These are phyloP conservation scores for Pleurotus cornucopiae DNA, from an alignment of 768 basidiomycete species.

Conservation along the genomic window DNA sequence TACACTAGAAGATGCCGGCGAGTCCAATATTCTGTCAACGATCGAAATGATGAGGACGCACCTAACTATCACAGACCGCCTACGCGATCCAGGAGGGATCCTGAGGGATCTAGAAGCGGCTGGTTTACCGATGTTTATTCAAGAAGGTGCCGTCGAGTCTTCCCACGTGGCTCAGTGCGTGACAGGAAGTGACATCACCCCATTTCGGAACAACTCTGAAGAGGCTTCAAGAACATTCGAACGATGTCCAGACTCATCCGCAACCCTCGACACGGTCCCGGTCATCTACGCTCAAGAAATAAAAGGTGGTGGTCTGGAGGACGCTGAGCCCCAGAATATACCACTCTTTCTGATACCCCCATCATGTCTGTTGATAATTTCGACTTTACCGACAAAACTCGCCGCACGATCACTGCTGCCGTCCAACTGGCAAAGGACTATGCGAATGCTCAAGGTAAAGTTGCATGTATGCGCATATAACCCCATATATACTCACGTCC, in stretches of 20 bases:
- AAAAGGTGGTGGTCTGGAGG: not conserved
- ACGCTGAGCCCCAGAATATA: not conserved
- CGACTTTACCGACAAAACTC: slow-evolving; percentile 85
- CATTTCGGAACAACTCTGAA: too few species aligned
- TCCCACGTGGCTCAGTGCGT: not conserved
- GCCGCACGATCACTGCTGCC: slow-evolving; percentile 63
- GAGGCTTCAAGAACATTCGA: slow-evolving; percentile 8
- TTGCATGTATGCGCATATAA: not conserved
- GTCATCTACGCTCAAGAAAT: not conserved
- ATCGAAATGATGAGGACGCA: too few species aligned
- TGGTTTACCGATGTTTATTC: too few species aligned
- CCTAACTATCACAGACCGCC: too few species aligned
- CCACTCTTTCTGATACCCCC: slow-evolving; percentile 1
- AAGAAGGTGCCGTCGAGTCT: too few species aligned
- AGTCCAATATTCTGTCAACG: too few species aligned
- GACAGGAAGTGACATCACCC: not conserved
- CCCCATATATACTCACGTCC: slow-evolving; percentile 5
- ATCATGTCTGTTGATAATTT: slow-evolving; percentile 46
- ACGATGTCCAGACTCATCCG: not conserved
- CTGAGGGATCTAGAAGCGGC: too few species aligned
- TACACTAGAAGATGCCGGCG: too few species aligned
- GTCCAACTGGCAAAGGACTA: slow-evolving; percentile 83
- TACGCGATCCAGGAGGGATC: too few species aligned
- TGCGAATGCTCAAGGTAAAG: slow-evolving; percentile 71
- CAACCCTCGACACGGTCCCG: not conserved